Evolutionary conservation across 768 basidiomycete species (phyloP), one percentile per base, ranked within the genome.

Genomic region (Candolleomyces eurysporus): DNA sequence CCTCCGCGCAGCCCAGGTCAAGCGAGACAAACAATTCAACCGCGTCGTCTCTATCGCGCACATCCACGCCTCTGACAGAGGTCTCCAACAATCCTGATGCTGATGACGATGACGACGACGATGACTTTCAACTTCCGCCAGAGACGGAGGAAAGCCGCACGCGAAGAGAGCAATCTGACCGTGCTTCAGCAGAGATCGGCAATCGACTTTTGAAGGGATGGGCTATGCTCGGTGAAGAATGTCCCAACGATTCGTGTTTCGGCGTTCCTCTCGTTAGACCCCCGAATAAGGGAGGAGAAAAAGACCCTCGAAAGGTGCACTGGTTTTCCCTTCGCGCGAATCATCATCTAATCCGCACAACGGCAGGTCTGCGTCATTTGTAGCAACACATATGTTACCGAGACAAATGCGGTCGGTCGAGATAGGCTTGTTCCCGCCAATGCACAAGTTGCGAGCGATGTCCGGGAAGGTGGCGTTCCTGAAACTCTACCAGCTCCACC

Each of bases 211-310:
- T 95, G 50, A 86, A 85, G 65, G 93, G 90, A 45, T 95, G 91
- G 91, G 86, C 93, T 0, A 91, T 95, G 90, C 79, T 95, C n/a
- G 91, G 82, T 22, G 91, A 94, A 42, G 91, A 93, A 74, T 95
- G 94, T 68, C 84, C 85, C 0, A 89, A 84, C 66, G 65, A 69
- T 4, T 70, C 74, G 22, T 95, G 94, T 68, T 88, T 85, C 72
- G 92, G 92, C 13, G 78, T 94, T 6, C 94, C 93, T n/a, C 84
- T 95, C 14, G 88, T 94, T 61, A 79, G 92, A 54, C 89, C 89
- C 43, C 90, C 91, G 19, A 90, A 84, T 70, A 65, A 77, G 16
- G 83, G 84, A 5, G 79, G 79, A 17, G 83, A 79, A 62, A 84
- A 84, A 65, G 83, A 89, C 73, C 85, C 85, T 19, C 78, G 82